Base-by-base conservation (phyloP, 768 basidiomycete species). In the Phaeotremella skinneri region DNA sequence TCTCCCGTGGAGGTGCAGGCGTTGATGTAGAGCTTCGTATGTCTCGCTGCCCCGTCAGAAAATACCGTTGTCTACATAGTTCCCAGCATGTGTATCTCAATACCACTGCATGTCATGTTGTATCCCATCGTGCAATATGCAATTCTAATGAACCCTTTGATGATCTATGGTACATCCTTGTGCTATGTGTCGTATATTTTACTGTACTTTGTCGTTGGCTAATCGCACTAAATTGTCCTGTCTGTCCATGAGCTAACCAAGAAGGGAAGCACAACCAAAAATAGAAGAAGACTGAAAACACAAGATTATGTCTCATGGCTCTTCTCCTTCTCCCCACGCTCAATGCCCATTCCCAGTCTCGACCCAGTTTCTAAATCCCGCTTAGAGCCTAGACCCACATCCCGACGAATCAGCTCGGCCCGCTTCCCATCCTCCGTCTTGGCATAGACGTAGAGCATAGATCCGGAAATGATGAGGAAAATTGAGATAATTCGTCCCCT, bases 371-470 rank as follows among this genome's bases (percentile, higher is more conserved):
- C 34, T 17, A 37, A 21, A 21, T 45, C 21, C 43, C 21, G 11
- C 43, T 13, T 23, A n/a, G n/a, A n/a, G n/a, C n/a, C n/a, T n/a
- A n/a, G n/a, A n/a, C n/a, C n/a, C n/a, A n/a, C n/a, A n/a, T n/a
- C n/a, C n/a, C n/a, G n/a, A n/a, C n/a, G 39, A 26, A 41, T 39
- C 17, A 20, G 57, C 3, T 25, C 26, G 20, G 49, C 39, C 34
- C 50, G 41, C 47, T 60, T 58, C 4, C 52, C 37, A 37, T 72
- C 73, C 47, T 67, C 64, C 13, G 63, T 58, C 47, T 76, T 76
- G 39, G 70, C 66, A 47, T 70, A 76, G n/a, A 76, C 72, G 63
- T 76, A 76, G 32, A 69, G 56, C 23, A 70, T 63, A 27, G 74
- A 76, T 17, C 74, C 74, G 29, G 61, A 49, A 37, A 72, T 72